phyloP scores from a whole-genome alignment of 2,329 filamentous ascomycete species.

The Hymenoscyphus albidus region DNA sequence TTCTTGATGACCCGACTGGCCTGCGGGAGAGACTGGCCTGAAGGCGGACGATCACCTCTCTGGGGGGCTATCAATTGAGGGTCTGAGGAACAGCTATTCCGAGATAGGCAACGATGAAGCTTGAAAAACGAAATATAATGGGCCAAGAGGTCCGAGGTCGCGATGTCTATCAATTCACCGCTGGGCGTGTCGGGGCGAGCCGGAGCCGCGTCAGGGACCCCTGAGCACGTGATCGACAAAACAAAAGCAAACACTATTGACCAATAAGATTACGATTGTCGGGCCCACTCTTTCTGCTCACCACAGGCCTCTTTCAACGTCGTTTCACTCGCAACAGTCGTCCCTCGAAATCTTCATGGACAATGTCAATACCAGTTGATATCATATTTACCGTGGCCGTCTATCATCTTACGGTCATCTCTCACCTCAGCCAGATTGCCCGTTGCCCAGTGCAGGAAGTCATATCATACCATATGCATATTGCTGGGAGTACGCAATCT shows the following conservation, averaged over 20 bases:
- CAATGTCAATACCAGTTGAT: background rate
- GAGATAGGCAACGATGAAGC: background rate
- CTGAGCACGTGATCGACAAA: background rate
- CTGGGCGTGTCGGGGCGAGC: background rate
- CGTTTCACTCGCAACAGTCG: background rate
- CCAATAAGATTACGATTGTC: background rate
- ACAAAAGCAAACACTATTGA: background rate
- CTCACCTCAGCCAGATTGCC: background rate
- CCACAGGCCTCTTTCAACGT: slow-evolving; percentile 1
- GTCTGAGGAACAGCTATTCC: background rate
- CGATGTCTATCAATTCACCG: background rate
- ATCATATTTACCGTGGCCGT: background rate
- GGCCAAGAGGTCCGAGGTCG: background rate
- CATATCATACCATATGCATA: background rate
- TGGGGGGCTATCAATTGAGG: background rate
- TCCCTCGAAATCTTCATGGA: background rate
- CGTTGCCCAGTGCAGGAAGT: background rate
- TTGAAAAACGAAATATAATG: background rate
- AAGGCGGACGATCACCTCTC: background rate
- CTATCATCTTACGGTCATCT: background rate
- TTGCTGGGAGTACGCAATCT: background rate
- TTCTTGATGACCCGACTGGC: background rate
- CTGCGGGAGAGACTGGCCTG: background rate
- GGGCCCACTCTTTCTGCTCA: too few relatives aligned
- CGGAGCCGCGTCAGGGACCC: background rate